Evolutionary conservation across 306 rosid species (phyloP).

Genomic region (Rubus parviflorus): DNA sequence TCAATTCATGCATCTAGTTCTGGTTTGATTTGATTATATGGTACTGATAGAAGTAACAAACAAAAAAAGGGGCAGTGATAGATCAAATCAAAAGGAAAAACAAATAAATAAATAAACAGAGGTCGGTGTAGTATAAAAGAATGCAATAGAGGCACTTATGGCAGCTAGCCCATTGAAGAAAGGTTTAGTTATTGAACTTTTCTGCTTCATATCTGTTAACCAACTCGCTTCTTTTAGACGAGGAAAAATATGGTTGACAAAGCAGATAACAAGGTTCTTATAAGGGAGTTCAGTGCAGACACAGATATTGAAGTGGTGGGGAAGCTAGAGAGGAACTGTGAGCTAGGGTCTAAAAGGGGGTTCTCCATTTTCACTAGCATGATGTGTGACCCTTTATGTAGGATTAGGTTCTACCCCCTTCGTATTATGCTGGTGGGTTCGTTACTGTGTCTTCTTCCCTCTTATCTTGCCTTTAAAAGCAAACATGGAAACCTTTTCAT

Average conservation of each 20-base stretch:
- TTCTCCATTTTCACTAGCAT: conserved; percentile 63
- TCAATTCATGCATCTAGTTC: conserved; percentile 34
- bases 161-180: conserved; percentile 35
- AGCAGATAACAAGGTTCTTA: conserved; percentile 42
- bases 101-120: neutral
- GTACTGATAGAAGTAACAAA: conserved; percentile 13
- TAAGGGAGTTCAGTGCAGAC: conserved; percentile 67
- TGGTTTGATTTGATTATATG: conserved; percentile 13
- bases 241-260: conserved; percentile 44
- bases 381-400: conserved; percentile 69
- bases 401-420: conserved; percentile 73
- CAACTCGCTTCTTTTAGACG: conserved; percentile 31
- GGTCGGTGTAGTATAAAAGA: conserved; percentile 29
- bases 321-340: conserved; percentile 77
- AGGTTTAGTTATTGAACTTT: conserved; percentile 27
- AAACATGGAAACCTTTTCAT: conserved; percentile 8
- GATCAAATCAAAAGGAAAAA: conserved; percentile 2
- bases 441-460: conserved; percentile 6
- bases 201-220: conserved; percentile 21
- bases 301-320: conserved; percentile 70
- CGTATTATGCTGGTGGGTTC: conserved; percentile 68
- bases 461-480: conserved; percentile 27
- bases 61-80: neutral
- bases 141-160: conserved; percentile 28
- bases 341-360: conserved; percentile 63